These are phyloP conservation scores for Trypanosomatidae sp. DNA, from an alignment of 208 protist species.

Conservation along the genomic window DNA sequence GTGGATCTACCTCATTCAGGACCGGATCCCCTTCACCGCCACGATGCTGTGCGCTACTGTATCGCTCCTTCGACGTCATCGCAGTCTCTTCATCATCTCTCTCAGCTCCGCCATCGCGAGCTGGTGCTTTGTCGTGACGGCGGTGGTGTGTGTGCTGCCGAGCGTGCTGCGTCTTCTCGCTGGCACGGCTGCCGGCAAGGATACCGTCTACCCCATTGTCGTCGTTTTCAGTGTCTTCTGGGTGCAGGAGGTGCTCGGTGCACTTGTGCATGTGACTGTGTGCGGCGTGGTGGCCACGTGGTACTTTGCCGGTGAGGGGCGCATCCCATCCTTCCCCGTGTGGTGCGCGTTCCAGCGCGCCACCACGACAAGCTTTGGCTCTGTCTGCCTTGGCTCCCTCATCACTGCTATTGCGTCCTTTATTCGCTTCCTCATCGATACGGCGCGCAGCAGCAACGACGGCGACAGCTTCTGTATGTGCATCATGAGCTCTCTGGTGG, in stretches of 20 bases:
- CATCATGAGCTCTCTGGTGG: slow-evolving; percentile 51
- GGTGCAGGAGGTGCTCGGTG: slow-evolving; percentile 54
- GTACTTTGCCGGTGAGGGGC: slow-evolving; percentile 79
- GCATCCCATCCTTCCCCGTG: slow-evolving; percentile 60
- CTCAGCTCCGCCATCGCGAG: slow-evolving; percentile 26
- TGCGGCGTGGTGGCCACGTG: slow-evolving; percentile 80
- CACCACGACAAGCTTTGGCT: slow-evolving; percentile 81
- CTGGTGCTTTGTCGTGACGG: slow-evolving; percentile 27
- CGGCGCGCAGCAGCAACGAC: slow-evolving; percentile 19
- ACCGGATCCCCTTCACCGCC: slow-evolving; percentile 62
- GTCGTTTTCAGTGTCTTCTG: slow-evolving; percentile 66
- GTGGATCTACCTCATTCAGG: slow-evolving; percentile 65
- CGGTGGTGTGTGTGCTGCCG: slow-evolving; percentile 26
- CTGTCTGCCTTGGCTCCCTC: slow-evolving; percentile 88
- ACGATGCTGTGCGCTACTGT: slow-evolving; percentile 43
- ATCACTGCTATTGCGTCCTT: slow-evolving; percentile 70
- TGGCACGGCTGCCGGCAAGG: slow-evolving; percentile 11
- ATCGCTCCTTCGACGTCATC: slow-evolving; percentile 38
- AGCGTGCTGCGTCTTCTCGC: slow-evolving; percentile 26
- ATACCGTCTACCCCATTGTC: slow-evolving; percentile 23
- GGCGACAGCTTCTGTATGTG: slow-evolving; percentile 50
- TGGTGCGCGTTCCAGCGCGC: slow-evolving; percentile 64
- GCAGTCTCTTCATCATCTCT: slow-evolving; percentile 41
- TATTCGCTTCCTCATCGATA: slow-evolving; percentile 46
- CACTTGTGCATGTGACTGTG: slow-evolving; percentile 71